Evolutionary conservation across 2,329 filamentous ascomycete genomes (phyloP).

Genomic region (Hymenoscyphus repandus): DNA sequence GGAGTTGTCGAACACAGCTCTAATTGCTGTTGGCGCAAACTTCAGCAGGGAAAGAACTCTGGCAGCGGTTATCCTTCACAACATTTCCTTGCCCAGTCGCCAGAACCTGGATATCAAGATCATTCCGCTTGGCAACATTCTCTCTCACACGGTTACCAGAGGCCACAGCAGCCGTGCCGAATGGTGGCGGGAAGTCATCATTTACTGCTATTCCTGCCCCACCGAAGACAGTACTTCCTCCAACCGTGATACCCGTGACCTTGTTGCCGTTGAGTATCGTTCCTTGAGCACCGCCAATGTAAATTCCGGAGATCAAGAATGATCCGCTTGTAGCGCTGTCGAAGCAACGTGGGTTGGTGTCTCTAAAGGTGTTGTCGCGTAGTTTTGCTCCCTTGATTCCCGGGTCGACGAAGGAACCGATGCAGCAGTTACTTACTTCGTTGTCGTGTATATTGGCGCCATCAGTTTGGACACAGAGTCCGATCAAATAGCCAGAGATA

Average conservation of each 20-base stretch:
- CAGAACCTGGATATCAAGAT: slow-evolving; percentile 23
- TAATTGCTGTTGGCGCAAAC: neutral
- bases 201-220: slow-evolving; percentile 1
- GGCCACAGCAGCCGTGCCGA: slow-evolving; percentile 15
- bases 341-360: slow-evolving; percentile 16
- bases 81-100: slow-evolving; percentile 23
- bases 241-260: slow-evolving; percentile 24
- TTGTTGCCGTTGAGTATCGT: slow-evolving; percentile 29
- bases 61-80: slow-evolving; percentile 21
- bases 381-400: slow-evolving; percentile 29
- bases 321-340: slow-evolving; percentile 27
- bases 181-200: neutral
- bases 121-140: slow-evolving; percentile 30
- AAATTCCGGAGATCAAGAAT: neutral
- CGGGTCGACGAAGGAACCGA: slow-evolving; percentile 33
- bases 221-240: neutral
- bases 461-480: slow-evolving; percentile 34
- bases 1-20: too few species aligned
- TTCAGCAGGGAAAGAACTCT: neutral
- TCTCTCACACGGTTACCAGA: slow-evolving; percentile 26
- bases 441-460: slow-evolving; percentile 32
- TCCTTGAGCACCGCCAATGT: slow-evolving; percentile 22
- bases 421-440: slow-evolving; percentile 29
- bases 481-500: slow-evolving; percentile 30
- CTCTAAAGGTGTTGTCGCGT: slow-evolving; percentile 28